These are phyloP conservation scores for Phytophthora constricta DNA, from an alignment of 352 stramenopile genomes.

Conservation along the genomic window DNA sequence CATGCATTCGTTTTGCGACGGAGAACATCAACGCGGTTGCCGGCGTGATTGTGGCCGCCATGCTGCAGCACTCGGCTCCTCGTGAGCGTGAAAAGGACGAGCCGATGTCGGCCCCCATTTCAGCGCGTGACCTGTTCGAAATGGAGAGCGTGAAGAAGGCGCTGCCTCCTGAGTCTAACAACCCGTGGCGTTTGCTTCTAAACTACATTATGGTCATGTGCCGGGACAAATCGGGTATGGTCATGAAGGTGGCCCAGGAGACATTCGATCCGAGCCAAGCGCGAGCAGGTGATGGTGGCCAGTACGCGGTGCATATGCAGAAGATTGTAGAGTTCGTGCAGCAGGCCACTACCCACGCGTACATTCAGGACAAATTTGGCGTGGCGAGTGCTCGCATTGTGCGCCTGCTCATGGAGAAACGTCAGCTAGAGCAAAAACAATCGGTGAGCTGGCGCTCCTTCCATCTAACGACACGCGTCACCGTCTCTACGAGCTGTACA, in stretches of 20 bases:
- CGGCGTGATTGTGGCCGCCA: slow-evolving; percentile 77
- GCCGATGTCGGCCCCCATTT: slow-evolving; percentile 76
- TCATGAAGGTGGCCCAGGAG: slow-evolving; percentile 83
- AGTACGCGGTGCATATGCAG: slow-evolving; percentile 91
- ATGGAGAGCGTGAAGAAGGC: slow-evolving; percentile 75
- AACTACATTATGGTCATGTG: slow-evolving; percentile 93
- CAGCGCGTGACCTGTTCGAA: slow-evolving; percentile 76
- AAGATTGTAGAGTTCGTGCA: slow-evolving; percentile 86
- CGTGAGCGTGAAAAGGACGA: slow-evolving; percentile 86
- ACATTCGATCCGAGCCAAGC: slow-evolving; percentile 66
- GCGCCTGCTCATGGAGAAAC: slow-evolving; percentile 84
- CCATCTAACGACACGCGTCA: slow-evolving; percentile 83
- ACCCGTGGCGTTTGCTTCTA: slow-evolving; percentile 84
- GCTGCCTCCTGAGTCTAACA: slow-evolving; percentile 76
- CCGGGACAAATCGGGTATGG: slow-evolving; percentile 89
- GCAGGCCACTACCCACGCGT: slow-evolving; percentile 82
- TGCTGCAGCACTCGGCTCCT: slow-evolving; percentile 82
- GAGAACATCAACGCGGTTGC: slow-evolving; percentile 89
- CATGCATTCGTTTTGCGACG: slow-evolving; percentile 80
- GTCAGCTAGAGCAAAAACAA: slow-evolving; percentile 88
- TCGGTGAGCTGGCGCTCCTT: slow-evolving; percentile 83
- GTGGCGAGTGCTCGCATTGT: slow-evolving; percentile 86
- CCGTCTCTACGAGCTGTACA: slow-evolving; percentile 83
- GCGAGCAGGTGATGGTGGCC: slow-evolving; percentile 76
- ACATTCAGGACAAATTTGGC: slow-evolving; percentile 84